Evolutionary conservation across 2,329 filamentous ascomycete genomes (phyloP).

Genomic region (Clonostachys solani): DNA sequence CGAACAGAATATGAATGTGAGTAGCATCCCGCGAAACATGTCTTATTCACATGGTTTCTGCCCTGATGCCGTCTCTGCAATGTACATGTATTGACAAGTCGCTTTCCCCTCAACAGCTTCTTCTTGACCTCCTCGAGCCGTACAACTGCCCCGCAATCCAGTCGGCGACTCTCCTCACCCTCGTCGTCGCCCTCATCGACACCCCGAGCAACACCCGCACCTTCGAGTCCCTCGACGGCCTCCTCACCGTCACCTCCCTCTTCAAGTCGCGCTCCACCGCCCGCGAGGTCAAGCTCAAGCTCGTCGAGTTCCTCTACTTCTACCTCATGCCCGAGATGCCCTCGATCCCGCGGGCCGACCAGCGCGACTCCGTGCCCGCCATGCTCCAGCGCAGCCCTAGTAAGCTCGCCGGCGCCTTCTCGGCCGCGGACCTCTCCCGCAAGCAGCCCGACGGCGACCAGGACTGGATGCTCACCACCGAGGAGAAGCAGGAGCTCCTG

Average conservation of each 20-base stretch:
- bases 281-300: constrained; percentile 87
- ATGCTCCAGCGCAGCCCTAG: constrained; percentile 64
- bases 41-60: neutral
- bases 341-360: constrained; percentile 44
- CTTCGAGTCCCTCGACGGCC: constrained; percentile 87
- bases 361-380: constrained; percentile 38
- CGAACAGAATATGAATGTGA: constrained; percentile 90
- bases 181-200: constrained; percentile 85
- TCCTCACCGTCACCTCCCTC: constrained; percentile 85
- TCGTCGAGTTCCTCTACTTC: constrained; percentile 98
- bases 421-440: constrained; percentile 19
- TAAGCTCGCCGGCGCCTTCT: constrained; percentile 59
- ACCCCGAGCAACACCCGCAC: constrained; percentile 83
- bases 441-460: constrained; percentile 18
- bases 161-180: constrained; percentile 81
- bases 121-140: constrained; percentile 90
- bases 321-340: constrained; percentile 92
- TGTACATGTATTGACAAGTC: constrained; percentile 1
- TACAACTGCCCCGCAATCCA: constrained; percentile 91
- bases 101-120: constrained; percentile 45
- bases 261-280: constrained; percentile 87
- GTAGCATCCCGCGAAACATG: constrained; percentile 16
- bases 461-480: constrained; percentile 57
- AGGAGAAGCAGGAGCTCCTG: constrained; percentile 78
- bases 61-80: neutral